Evolutionary conservation across 352 stramenopile genomes (phyloP).

Genomic region (Phytophthora melonis): DNA sequence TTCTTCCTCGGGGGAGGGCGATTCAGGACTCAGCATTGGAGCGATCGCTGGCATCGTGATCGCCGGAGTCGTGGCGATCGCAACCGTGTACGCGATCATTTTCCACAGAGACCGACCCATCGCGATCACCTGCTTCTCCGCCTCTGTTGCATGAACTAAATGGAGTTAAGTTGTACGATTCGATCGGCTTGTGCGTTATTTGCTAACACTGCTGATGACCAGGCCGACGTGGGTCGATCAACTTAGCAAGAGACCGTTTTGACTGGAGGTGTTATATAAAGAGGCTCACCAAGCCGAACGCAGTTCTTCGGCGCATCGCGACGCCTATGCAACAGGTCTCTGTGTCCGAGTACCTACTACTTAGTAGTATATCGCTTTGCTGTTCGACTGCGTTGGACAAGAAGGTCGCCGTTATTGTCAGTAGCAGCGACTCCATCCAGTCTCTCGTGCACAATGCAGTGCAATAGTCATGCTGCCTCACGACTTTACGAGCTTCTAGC

Average conservation of each 20-base stretch:
- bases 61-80: background rate
- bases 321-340: background rate
- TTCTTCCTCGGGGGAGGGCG: slow-evolving; percentile 1
- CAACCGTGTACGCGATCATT: slow-evolving; percentile 5
- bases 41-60: slow-evolving; percentile 5
- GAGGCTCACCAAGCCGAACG: background rate
- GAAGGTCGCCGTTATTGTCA: background rate
- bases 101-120: slow-evolving; percentile 12
- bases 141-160: slow-evolving; percentile 1
- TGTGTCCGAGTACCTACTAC: background rate
- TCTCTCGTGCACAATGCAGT: background rate
- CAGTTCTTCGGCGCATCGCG: background rate
- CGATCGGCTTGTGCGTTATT: background rate
- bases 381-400: slow-evolving; percentile 3
- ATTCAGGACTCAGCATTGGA: slow-evolving; percentile 1
- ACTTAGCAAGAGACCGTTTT: background rate
- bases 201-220: background rate
- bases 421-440: background rate
- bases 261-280: background rate
- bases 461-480: background rate
- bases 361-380: background rate
- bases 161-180: background rate
- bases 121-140: slow-evolving; percentile 1
- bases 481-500: background rate
- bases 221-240: background rate